These are phyloP conservation scores for Suillus ampliporus DNA, from an alignment of 768 basidiomycete species.

Conservation along the genomic window DNA sequence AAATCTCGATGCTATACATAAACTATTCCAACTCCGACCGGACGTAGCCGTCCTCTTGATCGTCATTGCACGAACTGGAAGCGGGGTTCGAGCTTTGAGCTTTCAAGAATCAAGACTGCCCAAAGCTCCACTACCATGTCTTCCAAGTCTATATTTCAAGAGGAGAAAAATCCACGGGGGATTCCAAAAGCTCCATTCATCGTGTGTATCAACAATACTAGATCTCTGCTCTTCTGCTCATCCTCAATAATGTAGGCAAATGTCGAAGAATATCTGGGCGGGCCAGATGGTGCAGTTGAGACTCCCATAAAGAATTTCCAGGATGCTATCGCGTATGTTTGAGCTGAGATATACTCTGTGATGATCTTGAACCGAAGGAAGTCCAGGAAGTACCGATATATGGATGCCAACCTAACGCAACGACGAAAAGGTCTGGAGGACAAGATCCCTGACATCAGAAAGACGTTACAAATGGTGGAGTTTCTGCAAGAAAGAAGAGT, in stretches of 20 bases:
- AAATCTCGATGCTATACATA: not conserved
- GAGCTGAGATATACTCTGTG: slow-evolving; percentile 12
- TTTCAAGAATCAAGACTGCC: not conserved
- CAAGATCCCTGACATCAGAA: slow-evolving; percentile 96
- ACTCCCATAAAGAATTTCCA: slow-evolving; percentile 80
- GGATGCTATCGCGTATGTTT: slow-evolving; percentile 89
- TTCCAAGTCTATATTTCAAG: slow-evolving; percentile 37
- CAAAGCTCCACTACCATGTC: slow-evolving; percentile 21
- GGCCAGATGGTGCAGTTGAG: slow-evolving; percentile 80
- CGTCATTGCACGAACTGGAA: slow-evolving; percentile 5
- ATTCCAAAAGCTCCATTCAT: slow-evolving; percentile 97
- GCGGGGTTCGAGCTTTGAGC: not conserved
- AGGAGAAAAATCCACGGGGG: slow-evolving; percentile 82
- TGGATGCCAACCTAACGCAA: slow-evolving; percentile 87
- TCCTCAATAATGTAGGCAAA: slow-evolving; percentile 60
- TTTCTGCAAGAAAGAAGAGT: slow-evolving; percentile 77
- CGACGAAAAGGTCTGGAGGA: slow-evolving; percentile 81
- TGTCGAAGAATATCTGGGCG: slow-evolving; percentile 86
- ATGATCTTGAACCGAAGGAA: slow-evolving; percentile 25
- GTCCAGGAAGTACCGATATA: slow-evolving; percentile 96
- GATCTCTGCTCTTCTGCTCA: slow-evolving; percentile 6
- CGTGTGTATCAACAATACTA: slow-evolving; percentile 52
- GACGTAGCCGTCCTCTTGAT: not conserved
- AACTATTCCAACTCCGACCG: not conserved
- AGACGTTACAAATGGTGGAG: slow-evolving; percentile 90